A percentile compares a stretch with the other conserved stretches of the same genome.
phyloP scores from a whole-genome alignment of 176 grass and related monocot genomes.

The Avena sativa region DNA sequence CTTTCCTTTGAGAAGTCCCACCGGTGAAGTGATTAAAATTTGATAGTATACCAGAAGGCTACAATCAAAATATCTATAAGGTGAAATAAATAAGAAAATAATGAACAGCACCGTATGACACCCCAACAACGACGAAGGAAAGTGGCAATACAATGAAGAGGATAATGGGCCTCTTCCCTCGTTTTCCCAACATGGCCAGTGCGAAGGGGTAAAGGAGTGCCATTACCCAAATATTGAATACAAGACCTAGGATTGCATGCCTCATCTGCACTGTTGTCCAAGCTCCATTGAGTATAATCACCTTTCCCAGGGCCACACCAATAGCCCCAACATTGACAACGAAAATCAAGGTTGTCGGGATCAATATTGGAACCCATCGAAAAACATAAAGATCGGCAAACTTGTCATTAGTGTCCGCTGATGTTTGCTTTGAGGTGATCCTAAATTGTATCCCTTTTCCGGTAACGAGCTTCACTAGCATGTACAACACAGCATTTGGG shows the following conservation, averaged over 20 bases:
- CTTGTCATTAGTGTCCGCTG: not conserved
- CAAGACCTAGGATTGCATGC: slow-evolving; percentile 26
- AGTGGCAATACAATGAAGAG: slow-evolving; percentile 18
- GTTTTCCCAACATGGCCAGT: slow-evolving; percentile 25
- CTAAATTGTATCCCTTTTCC: slow-evolving; percentile 46
- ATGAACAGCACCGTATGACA: not conserved
- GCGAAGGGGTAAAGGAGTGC: slow-evolving; percentile 46
- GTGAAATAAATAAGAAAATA: not conserved
- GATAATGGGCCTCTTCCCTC: slow-evolving; percentile 37
- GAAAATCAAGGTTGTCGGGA: slow-evolving; percentile 28
- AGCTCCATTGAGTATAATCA: not conserved
- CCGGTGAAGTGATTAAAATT: not conserved
- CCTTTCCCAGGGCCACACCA: slow-evolving; percentile 42
- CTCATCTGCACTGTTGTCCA: slow-evolving; percentile 18
- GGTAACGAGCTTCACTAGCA: slow-evolving; percentile 36
- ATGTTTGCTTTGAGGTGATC: slow-evolving; percentile 42
- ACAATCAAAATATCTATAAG: not conserved
- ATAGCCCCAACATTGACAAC: slow-evolving; percentile 38
- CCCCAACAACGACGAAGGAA: not conserved
- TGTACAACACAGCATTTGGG: slow-evolving; percentile 40
- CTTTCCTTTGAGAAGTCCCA: not conserved
- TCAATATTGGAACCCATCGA: slow-evolving; percentile 38
- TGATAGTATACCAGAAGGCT: not conserved
- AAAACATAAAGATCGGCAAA: slow-evolving; percentile 40
- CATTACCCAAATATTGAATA: slow-evolving; percentile 50